phyloP scores from a whole-genome alignment of 2,329 filamentous ascomycete genomes.

The Aureobasidium sp. region DNA sequence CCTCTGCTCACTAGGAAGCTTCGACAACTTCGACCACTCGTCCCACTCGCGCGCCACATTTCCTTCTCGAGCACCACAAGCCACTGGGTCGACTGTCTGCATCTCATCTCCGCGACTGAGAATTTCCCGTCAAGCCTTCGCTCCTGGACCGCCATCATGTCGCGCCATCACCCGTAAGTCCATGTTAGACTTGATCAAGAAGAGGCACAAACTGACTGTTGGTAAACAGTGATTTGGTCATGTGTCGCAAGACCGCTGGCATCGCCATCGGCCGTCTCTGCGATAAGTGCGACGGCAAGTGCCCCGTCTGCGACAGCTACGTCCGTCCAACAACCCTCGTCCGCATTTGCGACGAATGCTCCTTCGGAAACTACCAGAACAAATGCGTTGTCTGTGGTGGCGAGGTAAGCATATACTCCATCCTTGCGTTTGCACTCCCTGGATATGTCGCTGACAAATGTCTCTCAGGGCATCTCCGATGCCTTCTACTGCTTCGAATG shows the following conservation, averaged over 20 bases:
- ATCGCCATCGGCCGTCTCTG: slow-evolving; percentile 97
- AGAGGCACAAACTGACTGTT: not conserved
- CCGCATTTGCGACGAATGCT: slow-evolving; percentile 98
- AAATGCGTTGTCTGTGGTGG: slow-evolving; percentile 98
- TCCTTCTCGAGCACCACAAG: not conserved
- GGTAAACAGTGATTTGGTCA: slow-evolving; percentile 73
- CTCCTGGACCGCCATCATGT: slow-evolving; percentile 51
- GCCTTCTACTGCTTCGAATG: slow-evolving; percentile 99
- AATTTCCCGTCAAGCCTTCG: not conserved
- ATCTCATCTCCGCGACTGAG: not conserved
- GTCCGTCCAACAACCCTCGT: slow-evolving; percentile 95
- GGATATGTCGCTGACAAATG: not conserved
- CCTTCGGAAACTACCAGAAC: slow-evolving; percentile 99
- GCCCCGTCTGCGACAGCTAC: slow-evolving; percentile 97
- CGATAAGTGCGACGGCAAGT: slow-evolving; percentile 99
- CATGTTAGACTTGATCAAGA: not conserved
- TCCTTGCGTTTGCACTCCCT: not conserved
- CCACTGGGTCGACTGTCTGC: not conserved
- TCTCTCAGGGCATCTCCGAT: slow-evolving; percentile 72
- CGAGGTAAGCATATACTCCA: slow-evolving; percentile 42
- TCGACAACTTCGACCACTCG: not conserved
- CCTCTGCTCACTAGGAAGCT: not conserved
- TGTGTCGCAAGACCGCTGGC: slow-evolving; percentile 98
- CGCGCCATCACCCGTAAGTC: slow-evolving; percentile 83
- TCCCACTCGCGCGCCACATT: not conserved